Base-by-base conservation (phyloP, 495 filamentous ascomycete species). In the Aspergillus cristatus region DNA sequence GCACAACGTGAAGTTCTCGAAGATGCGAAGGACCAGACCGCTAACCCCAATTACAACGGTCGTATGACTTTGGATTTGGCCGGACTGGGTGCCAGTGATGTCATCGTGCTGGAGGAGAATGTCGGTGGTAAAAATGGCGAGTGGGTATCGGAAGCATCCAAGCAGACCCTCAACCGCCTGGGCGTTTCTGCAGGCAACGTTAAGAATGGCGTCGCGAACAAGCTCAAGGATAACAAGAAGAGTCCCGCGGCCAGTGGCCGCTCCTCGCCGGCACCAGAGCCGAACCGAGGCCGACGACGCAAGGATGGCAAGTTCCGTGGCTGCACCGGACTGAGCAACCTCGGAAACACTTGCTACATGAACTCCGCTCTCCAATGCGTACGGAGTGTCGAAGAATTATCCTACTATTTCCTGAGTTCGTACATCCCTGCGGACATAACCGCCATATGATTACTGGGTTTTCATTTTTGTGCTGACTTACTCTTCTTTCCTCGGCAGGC, bases 311-410 rank as follows among this genome's bases (percentile, higher is more conserved):
- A 81, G 35, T 70, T 72, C 10, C 61, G 74, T 18, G 89, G 89
- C 12, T 80, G 73, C 18, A 83, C 86, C 30, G 91, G 91, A 18
- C 62, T 98, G 32, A 78, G 74, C 37, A 98, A 98, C 50, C 62
- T 97, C 17, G 91, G 91, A 13, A 98, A 98, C 48, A 96, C 91
- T 0, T 98, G 91, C 62, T 98, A 97, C 58, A 95, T 96, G 86
- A 96, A 96, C 60, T 94, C 91, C 12, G 91, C 93, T 14, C 62
- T 96, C 35, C 91, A 98, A 55, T 97, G 91, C 54, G 71, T 98
- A 28, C 76, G 88, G 24, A 89, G 82, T 45, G 84, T 94, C 2
- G 84, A 93, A 43, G 91, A 98, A 59, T 65, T 98, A 49, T 86
- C 85, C 5, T 75, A 81, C 41, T 98, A 95, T 59, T 97, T 97